Evolutionary conservation across 2,329 filamentous ascomycete genomes (phyloP).

Genomic region (Hypoxylon sp.): DNA sequence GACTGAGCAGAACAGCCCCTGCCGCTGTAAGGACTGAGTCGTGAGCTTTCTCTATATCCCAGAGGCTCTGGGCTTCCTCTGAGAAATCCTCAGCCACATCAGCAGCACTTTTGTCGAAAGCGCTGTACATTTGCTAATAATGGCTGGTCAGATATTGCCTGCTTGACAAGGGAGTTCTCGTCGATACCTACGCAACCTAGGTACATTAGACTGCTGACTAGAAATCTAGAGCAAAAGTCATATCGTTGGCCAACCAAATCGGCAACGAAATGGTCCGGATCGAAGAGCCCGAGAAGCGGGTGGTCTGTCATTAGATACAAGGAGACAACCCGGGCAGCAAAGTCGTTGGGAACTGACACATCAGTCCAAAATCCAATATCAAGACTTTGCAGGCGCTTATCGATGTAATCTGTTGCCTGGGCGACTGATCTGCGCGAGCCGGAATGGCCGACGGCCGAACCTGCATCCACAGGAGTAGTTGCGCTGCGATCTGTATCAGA

Average conservation of each 20-base stretch:
- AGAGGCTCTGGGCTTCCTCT: slow-evolving; percentile 42
- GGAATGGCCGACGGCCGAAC: slow-evolving; percentile 17
- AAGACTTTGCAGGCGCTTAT: slow-evolving; percentile 43
- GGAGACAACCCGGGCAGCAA: slow-evolving; percentile 48
- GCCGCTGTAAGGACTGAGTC: slow-evolving; percentile 45
- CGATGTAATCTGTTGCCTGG: slow-evolving; percentile 37
- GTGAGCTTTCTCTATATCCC: slow-evolving; percentile 35
- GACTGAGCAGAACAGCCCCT: slow-evolving; percentile 46
- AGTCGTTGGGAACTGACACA: slow-evolving; percentile 42
- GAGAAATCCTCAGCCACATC: slow-evolving; percentile 37
- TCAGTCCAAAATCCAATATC: slow-evolving; percentile 49
- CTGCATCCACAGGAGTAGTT: neutral
- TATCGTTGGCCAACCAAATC: slow-evolving; percentile 42
- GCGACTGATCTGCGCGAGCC: slow-evolving; percentile 6
- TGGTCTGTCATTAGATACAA: slow-evolving; percentile 51
- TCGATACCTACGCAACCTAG: slow-evolving; percentile 47
- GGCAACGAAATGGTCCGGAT: slow-evolving; percentile 47
- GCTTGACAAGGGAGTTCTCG: too few relatives aligned
- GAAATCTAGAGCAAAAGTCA: slow-evolving; percentile 47
- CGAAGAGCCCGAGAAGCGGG: slow-evolving; percentile 50
- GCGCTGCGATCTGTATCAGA: too few relatives aligned
- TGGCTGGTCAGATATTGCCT: slow-evolving; percentile 1
- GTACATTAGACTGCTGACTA: slow-evolving; percentile 49
- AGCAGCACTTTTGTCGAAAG: slow-evolving; percentile 40
- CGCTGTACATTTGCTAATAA: slow-evolving; percentile 49